Evolutionary conservation across 306 rosid species (phyloP), one percentile per base, ranked within the genome.

Genomic region (Cicer bijugum): DNA sequence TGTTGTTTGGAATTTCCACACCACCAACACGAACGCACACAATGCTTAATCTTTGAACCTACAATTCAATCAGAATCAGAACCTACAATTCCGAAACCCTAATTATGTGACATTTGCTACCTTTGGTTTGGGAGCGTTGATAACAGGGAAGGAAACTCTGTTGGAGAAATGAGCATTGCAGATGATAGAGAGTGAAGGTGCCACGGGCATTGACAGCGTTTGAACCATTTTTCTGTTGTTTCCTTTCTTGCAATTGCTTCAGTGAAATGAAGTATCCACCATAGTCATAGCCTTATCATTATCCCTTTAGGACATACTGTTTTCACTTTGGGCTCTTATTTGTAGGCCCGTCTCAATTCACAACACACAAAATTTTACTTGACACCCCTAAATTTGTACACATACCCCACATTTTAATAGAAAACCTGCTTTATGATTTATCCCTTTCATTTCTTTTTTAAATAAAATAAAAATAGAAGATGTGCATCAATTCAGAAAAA

Each of bases 1-100:
- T 94, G 87, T 83, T 91, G 91, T 84, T 94, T 4, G 97, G 97
- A 78, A 94, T 84, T 85, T 91, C 97, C 11, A 94, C 96, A 40
- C 92, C 92, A 0, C 99, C 99, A 44, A 94, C 91, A 83, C 97
- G 93, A 43, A 63, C 93, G 45, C 95, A 87, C 75, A 62, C 74
- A 81, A 94, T 89, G 79, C 74, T 90, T 42, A 91, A 72, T 5
- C 89, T 89, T 2, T 57, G 56, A 63, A 81, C 64, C 75, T 66
- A 71, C 69, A 70, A 15, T 70, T n/a, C 10, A 15, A 33, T 67
- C 17, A 16, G 28, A 40, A 44, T 83, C 50, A 7, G 4, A 68
- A 23, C 48, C 69, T 39, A 15, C 20, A 15, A 61, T 37, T 20
- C 0, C n/a, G 45, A 33, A 60, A 81, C 74, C 73, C 71, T 73